Percentiles rank a stretch among this genome's conserved stretches.
These are phyloP conservation scores for Talaromyces sp. DNA, from an alignment of 2,329 filamentous ascomycete species.

Conservation along the genomic window DNA sequence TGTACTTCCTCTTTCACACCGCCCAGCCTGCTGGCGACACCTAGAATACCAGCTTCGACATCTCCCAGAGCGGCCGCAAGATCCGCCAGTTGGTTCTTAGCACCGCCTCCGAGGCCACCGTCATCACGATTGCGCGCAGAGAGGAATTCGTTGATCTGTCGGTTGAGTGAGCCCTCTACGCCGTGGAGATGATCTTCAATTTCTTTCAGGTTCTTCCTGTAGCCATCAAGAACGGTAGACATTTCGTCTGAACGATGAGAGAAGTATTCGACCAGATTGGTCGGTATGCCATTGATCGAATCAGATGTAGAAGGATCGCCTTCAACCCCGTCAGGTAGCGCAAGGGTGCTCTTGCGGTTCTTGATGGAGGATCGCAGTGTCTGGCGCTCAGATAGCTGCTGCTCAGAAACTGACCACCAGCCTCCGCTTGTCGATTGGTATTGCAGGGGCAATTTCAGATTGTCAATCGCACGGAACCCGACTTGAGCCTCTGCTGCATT, in stretches of 20 bases:
- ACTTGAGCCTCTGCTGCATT: slow-evolving; percentile 68
- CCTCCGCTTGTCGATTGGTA: slow-evolving; percentile 52
- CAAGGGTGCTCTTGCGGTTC: slow-evolving; percentile 39
- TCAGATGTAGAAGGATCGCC: slow-evolving; percentile 38
- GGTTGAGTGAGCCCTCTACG: slow-evolving; percentile 58
- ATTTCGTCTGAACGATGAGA: slow-evolving; percentile 61
- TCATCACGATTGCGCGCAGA: slow-evolving; percentile 41
- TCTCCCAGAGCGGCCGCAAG: slow-evolving; percentile 60
- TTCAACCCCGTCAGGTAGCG: slow-evolving; percentile 46
- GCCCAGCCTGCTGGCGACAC: slow-evolving; percentile 60
- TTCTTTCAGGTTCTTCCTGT: slow-evolving; percentile 58
- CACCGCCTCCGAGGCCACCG: slow-evolving; percentile 39
- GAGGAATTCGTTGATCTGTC: slow-evolving; percentile 57
- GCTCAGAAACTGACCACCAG: slow-evolving; percentile 41
- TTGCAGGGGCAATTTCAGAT: slow-evolving; percentile 64
- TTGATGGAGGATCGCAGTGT: slow-evolving; percentile 38
- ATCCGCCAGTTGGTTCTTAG: slow-evolving; percentile 40
- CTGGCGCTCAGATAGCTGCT: slow-evolving; percentile 37
- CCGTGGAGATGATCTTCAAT: slow-evolving; percentile 63
- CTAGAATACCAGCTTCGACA: slow-evolving; percentile 62
- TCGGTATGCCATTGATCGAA: slow-evolving; percentile 50
- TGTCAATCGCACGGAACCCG: slow-evolving; percentile 69
- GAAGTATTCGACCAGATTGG: slow-evolving; percentile 62
- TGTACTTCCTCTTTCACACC: slow-evolving; percentile 59
- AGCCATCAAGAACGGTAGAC: slow-evolving; percentile 54